A percentile compares a stretch with the other conserved stretches of the same genome.
phyloP scores from a whole-genome alignment of 176 grass and related monocot species.

The Areca catechu region DNA sequence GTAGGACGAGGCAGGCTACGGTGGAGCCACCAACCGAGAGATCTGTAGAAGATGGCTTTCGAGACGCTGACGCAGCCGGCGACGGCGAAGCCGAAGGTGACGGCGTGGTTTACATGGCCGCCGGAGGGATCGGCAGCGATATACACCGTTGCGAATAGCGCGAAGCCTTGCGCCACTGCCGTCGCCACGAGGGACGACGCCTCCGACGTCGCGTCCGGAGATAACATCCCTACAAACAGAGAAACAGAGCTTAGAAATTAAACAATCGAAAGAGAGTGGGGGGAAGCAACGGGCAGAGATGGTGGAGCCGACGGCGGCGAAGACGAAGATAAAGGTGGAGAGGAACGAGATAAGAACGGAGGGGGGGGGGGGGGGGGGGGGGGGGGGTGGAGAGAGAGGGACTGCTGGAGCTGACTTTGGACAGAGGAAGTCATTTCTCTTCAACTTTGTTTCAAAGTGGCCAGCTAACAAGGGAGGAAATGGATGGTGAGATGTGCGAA shows the following conservation, averaged over 20 bases:
- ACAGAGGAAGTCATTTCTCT: too few relatives aligned
- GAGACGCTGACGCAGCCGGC: conserved; percentile 43
- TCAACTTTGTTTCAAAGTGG: too few relatives aligned
- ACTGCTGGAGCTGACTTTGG: too few relatives aligned
- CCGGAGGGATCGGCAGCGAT: conserved; percentile 60
- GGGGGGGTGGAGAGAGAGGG: too few relatives aligned
- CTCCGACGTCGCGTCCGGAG: conserved; percentile 26
- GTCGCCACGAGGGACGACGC: conserved; percentile 54
- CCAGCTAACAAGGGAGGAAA: too few relatives aligned
- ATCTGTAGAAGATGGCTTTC: conserved; percentile 56
- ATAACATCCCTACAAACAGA: conserved; percentile 46
- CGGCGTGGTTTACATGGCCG: conserved; percentile 81
- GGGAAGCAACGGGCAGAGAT: too few relatives aligned
- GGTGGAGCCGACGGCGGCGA: too few relatives aligned
- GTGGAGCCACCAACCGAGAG: conserved; percentile 51
- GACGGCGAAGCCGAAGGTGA: conserved; percentile 71
- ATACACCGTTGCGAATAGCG: conserved; percentile 47
- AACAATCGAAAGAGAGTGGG: background rate
- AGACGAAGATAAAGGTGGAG: too few relatives aligned
- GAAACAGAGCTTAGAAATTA: background rate
- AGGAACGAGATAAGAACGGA: too few relatives aligned
- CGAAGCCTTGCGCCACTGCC: conserved; percentile 52
- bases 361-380: too few relatives aligned
- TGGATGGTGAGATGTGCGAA: too few relatives aligned
- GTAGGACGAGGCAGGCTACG: conserved; percentile 61